Base-by-base conservation (phyloP, 257 asterid genomes). In the Jacaranda copaia region DNA sequence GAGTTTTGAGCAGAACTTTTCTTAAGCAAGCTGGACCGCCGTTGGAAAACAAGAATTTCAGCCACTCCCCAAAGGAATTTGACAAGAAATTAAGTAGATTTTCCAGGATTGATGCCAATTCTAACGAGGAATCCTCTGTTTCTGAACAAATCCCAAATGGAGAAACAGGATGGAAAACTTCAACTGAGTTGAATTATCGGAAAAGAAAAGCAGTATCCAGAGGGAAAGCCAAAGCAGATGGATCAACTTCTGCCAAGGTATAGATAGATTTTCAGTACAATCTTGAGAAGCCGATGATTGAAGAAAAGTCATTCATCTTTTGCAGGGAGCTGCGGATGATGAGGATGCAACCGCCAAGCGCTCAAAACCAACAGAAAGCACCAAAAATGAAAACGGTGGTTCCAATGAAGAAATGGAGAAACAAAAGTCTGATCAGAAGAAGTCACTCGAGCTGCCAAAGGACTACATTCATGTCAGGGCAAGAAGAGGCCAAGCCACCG, bases 401-500 rank as follows among this genome's bases (percentile, higher is more conserved):
- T 39, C 63, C 8, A 68, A 79, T 13, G 81, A 82, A 3, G 85
- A 77, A 51, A 76, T 36, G 5, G 77, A 82, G 16, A 69, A 77
- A 32, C 75, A 68, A 25, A 77, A 69, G 73, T 43, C 49, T 5
- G 62, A 81, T 68, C 87, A 89, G 57, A 90, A 25, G 32, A 25
- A 87, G 85, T 83, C 91, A 43, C 85, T 89, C 1, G 98, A 93
- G 82, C 93, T 97, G 40, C 88, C 85, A 1, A 95, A 93, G 82
- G 98, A 93, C 69, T 95, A 93, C 84, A 95, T 95, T 79, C 99
- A 95, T 85, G 99, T 93, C 80, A 89, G 99, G 77, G 98, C 98
- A 13, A 87, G 99, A 85, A 88, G 99, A 72, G 99, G 99, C 56
- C 97, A 95, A 77, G 99, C 99, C 19, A 95, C 98, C 19, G 98